These are phyloP conservation scores for Candida neerlandica DNA, from an alignment of 1,139 yeast genomes.

Conservation along the genomic window DNA sequence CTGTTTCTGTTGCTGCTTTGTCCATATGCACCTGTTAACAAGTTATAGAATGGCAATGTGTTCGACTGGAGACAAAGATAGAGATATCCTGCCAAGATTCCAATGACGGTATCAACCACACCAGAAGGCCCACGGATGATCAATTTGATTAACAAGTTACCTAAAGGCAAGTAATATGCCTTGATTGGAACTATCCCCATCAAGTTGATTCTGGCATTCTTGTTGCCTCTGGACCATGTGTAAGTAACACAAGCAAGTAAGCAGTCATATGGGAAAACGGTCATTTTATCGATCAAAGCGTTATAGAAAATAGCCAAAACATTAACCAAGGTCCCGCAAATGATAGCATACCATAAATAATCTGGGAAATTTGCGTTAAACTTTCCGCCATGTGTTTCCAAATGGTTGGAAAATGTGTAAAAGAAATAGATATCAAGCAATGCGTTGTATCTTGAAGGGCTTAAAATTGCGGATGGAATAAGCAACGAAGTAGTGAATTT, in stretches of 20 bases:
- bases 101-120: slow-evolving; percentile 46
- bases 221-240: slow-evolving; percentile 59
- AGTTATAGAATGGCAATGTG: slow-evolving; percentile 49
- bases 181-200: slow-evolving; percentile 57
- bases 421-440: slow-evolving; percentile 58
- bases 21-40: slow-evolving; percentile 37
- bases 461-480: slow-evolving; percentile 38
- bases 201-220: slow-evolving; percentile 52
- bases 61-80: slow-evolving; percentile 62
- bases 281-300: slow-evolving; percentile 22
- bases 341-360: slow-evolving; percentile 54
- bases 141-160: slow-evolving; percentile 50
- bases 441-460: slow-evolving; percentile 45
- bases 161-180: slow-evolving; percentile 61
- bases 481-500: slow-evolving; percentile 53
- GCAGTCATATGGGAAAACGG: slow-evolving; percentile 33
- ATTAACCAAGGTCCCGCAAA: slow-evolving; percentile 50
- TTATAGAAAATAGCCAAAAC: slow-evolving; percentile 31
- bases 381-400: slow-evolving; percentile 51
- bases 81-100: slow-evolving; percentile 56
- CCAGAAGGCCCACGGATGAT: slow-evolving; percentile 44
- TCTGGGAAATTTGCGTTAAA: slow-evolving; percentile 57
- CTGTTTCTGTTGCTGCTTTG: slow-evolving; percentile 1
- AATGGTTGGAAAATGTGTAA: slow-evolving; percentile 57
- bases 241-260: slow-evolving; percentile 58